Base-by-base conservation (phyloP, 441 rosid species). In the Euphorbia celastroides region DNA sequence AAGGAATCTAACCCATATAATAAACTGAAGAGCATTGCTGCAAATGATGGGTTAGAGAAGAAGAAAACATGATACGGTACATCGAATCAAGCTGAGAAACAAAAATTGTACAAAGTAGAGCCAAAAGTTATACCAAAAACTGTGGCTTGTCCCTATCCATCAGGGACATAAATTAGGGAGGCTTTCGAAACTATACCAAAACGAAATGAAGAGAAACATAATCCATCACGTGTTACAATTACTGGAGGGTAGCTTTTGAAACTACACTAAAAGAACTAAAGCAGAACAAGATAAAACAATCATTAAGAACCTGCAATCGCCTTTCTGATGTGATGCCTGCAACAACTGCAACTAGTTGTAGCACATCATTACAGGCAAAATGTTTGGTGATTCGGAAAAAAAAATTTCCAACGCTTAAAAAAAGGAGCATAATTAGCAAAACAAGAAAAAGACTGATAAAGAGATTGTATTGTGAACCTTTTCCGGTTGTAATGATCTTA, bases 401-500 rank as follows among this genome's bases (percentile, higher is more conserved):
- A 48, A 36, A 17, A 28, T 17, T 11, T 9, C 22, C 28, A 42
- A 57, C 23, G 66, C 71, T 17, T 3, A 7, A 41, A 20, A 13
- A 0, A 46, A 2, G 32, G n/a, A 50, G 10, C 9, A 8, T 67
- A 52, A 30, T 54, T 22, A 25, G 72, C 16, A 5, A 59, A 66
- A 57, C 28, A 28, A 71, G 54, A 60, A 48, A 20, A 0, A 57
- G 13, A 36, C 36, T 14, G 19, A 41, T 60, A 13, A 64, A n/a
- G 34, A 19, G 50, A 55, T 41, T 31, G 38, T 57, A n/a, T 16
- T 13, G 57, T n/a, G n/a, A 67, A 92, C 98, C 97, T 93, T 93
- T 77, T 93, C 98, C 28, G 98, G 98, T 76, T 87, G 86, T 65
- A 93, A 72, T 5, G 97, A 93, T 79, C 98, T 82, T 77, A 93